phyloP scores from a whole-genome alignment of 2,329 filamentous ascomycete species.

The Didymella exigua region DNA sequence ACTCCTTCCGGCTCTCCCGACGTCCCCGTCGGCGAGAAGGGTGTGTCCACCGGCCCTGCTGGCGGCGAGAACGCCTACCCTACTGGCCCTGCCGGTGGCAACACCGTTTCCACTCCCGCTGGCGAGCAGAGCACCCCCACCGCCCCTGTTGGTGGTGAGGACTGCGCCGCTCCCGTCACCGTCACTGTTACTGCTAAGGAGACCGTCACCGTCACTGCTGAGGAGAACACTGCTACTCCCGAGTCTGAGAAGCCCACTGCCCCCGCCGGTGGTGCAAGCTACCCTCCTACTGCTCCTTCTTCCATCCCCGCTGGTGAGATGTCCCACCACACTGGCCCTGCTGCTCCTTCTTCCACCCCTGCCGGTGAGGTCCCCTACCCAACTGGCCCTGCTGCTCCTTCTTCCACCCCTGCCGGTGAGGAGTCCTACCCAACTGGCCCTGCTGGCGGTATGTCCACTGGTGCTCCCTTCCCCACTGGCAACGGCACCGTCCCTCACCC shows the following conservation, averaged over 20 bases:
- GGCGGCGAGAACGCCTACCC: conserved; percentile 18
- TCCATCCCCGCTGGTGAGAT: not conserved
- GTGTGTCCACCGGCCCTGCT: conserved; percentile 20
- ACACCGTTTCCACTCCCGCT: conserved; percentile 14
- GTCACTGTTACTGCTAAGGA: conserved; percentile 47
- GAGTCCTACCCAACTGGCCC: conserved; percentile 1
- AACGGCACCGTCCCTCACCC: conserved; percentile 37
- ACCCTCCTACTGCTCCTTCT: conserved; percentile 7
- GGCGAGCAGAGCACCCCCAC: conserved; percentile 21
- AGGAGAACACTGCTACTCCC: conserved; percentile 18
- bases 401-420: not conserved
- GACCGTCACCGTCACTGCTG: conserved; percentile 47
- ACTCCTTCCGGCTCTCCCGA: conserved; percentile 22
- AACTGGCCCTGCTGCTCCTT: conserved; percentile 19
- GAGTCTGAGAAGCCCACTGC: conserved; percentile 17
- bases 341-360: conserved; percentile 11
- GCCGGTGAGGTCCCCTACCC: conserved; percentile 6
- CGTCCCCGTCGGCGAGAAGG: conserved; percentile 22
- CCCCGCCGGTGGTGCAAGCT: conserved; percentile 15
- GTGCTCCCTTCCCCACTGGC: conserved; percentile 32
- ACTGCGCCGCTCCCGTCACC: conserved; percentile 43
- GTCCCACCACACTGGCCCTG: conserved; percentile 11
- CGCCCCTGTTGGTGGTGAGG: conserved; percentile 19
- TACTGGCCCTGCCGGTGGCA: conserved; percentile 10
- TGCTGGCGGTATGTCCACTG: conserved; percentile 19